Evolutionary conservation across 1,284 basidiomycete species (phyloP), one percentile per base, ranked within the genome.

Genomic region (Ceratobasidium sp.): DNA sequence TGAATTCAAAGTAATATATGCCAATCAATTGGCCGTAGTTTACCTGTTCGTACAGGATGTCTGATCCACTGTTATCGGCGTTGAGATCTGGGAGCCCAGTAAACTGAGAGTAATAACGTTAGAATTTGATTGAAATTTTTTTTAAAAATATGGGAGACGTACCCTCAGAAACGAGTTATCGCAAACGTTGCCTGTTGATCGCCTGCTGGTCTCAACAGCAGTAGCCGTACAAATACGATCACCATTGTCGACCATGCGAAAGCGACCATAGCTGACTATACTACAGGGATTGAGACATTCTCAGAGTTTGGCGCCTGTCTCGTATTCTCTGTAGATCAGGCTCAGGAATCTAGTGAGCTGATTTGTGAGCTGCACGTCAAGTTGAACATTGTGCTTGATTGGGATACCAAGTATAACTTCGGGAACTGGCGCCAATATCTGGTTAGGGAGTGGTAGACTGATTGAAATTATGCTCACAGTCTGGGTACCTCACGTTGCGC

Each of bases 131-230:
- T n/a, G n/a, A n/a, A n/a, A n/a, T n/a, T n/a, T n/a, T n/a, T n/a
- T n/a, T n/a, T n/a, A n/a, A n/a, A n/a, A n/a, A n/a, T n/a, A n/a
- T n/a, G n/a, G n/a, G n/a, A n/a, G n/a, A n/a, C 36, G 36, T 52
- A 59, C 67, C 32, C 43, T 43, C 21, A 71, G 32, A 21, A 50
- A 71, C n/a, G 67, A 71, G 32, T 71, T 71, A 34, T 71, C 67
- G 18, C 55, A 55, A 5, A 30, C 48, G 28, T 26, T 3, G 12
- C 50, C 43, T 73, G 36, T 39, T 39, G 36, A 39, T 6, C 36
- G 6, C 36, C 14, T 39, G 8, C 12, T 74, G 6, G 36, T 39
- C 36, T 39, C 36, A 14, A 39, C 36, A 14, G 21, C 34, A 23
- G 32, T 65, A 0, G 28, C 61, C 3, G 48, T 65, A 4, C 61